These are phyloP conservation scores for Diversispora eburnea DNA, from an alignment of 192 early-diverging fungal genomes.

Conservation along the genomic window DNA sequence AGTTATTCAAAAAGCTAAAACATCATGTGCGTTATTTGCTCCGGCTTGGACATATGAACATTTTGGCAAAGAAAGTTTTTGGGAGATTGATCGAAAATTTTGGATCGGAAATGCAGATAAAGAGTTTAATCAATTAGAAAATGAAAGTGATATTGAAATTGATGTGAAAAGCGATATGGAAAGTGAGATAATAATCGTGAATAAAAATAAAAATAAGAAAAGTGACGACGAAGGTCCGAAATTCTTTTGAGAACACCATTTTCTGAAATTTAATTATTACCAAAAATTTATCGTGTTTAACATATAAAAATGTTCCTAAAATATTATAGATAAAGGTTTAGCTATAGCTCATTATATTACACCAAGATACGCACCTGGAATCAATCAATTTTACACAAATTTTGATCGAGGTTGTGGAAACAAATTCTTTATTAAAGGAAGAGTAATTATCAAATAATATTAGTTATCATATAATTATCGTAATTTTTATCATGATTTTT, in stretches of 20 bases:
- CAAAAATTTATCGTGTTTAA: conserved; percentile 27
- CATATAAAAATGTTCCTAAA: not conserved
- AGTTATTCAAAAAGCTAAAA: conserved; percentile 38
- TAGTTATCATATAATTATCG: not conserved
- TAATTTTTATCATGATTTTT: not conserved
- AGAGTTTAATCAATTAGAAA: not conserved
- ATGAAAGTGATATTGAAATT: not conserved
- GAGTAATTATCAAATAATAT: conserved; percentile 28
- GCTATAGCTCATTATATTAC: conserved; percentile 45
- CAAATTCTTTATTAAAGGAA: conserved; percentile 44
- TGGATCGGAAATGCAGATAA: conserved; percentile 44
- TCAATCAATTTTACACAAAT: conserved; percentile 46
- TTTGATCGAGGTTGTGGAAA: conserved; percentile 55
- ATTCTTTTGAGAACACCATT: not conserved
- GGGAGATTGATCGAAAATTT: conserved; percentile 47
- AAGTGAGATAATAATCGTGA: no score
- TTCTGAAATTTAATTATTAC: conserved; percentile 17
- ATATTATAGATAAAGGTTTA: conserved; percentile 27
- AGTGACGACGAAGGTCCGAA: not conserved
- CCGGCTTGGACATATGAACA: conserved; percentile 64
- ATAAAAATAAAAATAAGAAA: not conserved
- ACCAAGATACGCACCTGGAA: conserved; percentile 36
- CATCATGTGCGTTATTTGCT: conserved; percentile 59
- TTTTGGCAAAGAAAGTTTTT: conserved; percentile 46
- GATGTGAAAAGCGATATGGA: no score